Evolutionary conservation across 345 rosid genomes (phyloP), one percentile per base, ranked within the genome.

Genomic region (Camelina neglecta): DNA sequence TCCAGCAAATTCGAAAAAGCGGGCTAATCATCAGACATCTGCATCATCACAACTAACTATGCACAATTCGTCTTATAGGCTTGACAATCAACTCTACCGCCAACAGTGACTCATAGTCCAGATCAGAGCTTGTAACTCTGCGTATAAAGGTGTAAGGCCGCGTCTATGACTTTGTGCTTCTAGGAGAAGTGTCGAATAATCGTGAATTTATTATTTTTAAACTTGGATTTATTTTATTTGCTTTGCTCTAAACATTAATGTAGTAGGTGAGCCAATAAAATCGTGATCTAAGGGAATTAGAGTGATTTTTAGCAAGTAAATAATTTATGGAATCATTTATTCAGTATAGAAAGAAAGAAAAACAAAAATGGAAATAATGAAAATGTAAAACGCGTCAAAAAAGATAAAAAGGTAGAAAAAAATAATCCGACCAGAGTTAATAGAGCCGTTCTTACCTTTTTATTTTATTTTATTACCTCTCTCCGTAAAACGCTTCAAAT

Each of bases 401-500:
- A 11, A 9, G 7, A 18, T 18, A 18, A 0, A 38, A 20, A 11
- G 11, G 11, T 33, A 15, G 26, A 5, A 20, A 26, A 4, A 11
- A 24, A 51, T 12, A 36, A 11, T 8, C 7, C 33, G 9, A 42
- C 16, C 29, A 29, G 15, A 12, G n/a, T 26, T 16, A 69, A 64
- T 29, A 39, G 13, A 21, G 26, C 26, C 26, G 36, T 36, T 65
- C 13, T 15, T 58, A 29, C 21, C 18, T 18, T 8, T 16, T 36
- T 33, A 39, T 29, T 29, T 29, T 29, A 29, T 2, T 39, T 6
- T 56, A 1, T 29, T 26, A 71, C 77, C 55, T 2, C 73, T 78
- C 78, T 78, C 81, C 74, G 74, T 12, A 15, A 16, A 31, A 45
- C 16, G 47, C 11, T 44, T 44, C 48, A 12, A 12, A 12, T 16